These are phyloP conservation scores for Hydrangea macrophylla DNA, from an alignment of 148 eudicot genomes.

Conservation along the genomic window DNA sequence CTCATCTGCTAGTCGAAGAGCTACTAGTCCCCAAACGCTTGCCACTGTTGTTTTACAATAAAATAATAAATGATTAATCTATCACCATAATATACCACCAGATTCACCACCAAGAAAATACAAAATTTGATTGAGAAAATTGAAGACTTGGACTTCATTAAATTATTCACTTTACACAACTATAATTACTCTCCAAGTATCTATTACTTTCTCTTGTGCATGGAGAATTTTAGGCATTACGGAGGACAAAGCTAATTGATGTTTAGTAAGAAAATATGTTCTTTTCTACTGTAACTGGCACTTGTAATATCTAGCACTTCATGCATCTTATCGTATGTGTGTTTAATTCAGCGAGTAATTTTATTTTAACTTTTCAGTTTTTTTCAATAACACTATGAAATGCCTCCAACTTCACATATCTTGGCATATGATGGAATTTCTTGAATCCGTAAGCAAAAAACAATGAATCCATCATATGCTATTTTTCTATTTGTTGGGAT, in stretches of 20 bases:
- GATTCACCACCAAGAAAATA: too few relatives aligned
- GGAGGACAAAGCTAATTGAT: neutral
- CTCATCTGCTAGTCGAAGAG: conserved; percentile 54
- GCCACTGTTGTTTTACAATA: conserved; percentile 45
- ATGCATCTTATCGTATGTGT: too few relatives aligned
- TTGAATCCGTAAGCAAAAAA: too few relatives aligned
- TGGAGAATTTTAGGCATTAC: neutral
- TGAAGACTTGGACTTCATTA: neutral
- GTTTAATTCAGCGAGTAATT: too few relatives aligned
- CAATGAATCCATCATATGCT: too few relatives aligned
- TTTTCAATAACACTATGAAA: neutral
- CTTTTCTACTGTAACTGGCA: neutral
- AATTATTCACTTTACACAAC: neutral
- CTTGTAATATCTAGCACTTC: too few relatives aligned
- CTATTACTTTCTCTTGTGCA: too few relatives aligned
- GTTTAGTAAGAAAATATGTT: neutral
- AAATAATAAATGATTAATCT: conserved; percentile 1
- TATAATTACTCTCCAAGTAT: neutral
- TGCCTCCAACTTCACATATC: conserved; percentile 5
- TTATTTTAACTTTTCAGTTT: too few relatives aligned
- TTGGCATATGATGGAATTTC: too few relatives aligned
- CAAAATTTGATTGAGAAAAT: neutral
- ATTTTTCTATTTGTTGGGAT: neutral
- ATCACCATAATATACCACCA: neutral
- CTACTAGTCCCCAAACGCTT: conserved; percentile 49